These are phyloP conservation scores for Xylariaceae sp. DNA, from an alignment of 2,329 filamentous ascomycete species.

Conservation along the genomic window DNA sequence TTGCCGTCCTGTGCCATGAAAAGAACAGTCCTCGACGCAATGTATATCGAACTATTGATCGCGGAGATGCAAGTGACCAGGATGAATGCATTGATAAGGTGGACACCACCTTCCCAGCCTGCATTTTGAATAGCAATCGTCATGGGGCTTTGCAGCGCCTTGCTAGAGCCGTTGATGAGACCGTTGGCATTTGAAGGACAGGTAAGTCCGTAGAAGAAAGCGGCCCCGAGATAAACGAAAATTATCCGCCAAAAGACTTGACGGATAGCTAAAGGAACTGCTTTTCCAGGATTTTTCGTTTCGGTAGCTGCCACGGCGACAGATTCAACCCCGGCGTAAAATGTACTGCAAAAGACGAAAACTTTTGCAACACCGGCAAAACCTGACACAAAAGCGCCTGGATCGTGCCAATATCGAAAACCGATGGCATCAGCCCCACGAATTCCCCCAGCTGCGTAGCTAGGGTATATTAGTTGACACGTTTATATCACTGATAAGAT, in stretches of 20 bases:
- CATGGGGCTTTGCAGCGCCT: conserved; percentile 68
- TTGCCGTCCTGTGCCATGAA: conserved; percentile 73
- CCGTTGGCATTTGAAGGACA: conserved; percentile 65
- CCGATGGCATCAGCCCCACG: conserved; percentile 59
- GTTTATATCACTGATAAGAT: neutral
- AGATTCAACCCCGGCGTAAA: conserved; percentile 63
- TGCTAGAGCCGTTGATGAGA: conserved; percentile 57
- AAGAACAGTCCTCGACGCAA: conserved; percentile 68
- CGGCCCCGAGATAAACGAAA: conserved; percentile 64
- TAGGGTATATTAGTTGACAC: conserved; percentile 19
- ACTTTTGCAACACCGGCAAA: conserved; percentile 63
- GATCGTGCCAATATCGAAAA: conserved; percentile 68
- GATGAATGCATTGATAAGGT: conserved; percentile 76
- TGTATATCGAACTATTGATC: conserved; percentile 73
- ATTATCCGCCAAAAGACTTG: conserved; percentile 60
- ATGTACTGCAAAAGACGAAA: conserved; percentile 66
- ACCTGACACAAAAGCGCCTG: conserved; percentile 67
- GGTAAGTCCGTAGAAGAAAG: conserved; percentile 71
- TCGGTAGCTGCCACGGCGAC: conserved; percentile 58
- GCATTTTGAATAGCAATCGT: conserved; percentile 71
- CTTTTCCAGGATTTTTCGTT: conserved; percentile 53
- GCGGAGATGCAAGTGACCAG: conserved; percentile 68
- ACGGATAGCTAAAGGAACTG: conserved; percentile 55
- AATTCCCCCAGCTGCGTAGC: conserved; percentile 64
- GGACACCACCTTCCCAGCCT: conserved; percentile 67